These are phyloP conservation scores for Stentor coeruleus DNA, from an alignment of 73 alveolate species.

Conservation along the genomic window DNA sequence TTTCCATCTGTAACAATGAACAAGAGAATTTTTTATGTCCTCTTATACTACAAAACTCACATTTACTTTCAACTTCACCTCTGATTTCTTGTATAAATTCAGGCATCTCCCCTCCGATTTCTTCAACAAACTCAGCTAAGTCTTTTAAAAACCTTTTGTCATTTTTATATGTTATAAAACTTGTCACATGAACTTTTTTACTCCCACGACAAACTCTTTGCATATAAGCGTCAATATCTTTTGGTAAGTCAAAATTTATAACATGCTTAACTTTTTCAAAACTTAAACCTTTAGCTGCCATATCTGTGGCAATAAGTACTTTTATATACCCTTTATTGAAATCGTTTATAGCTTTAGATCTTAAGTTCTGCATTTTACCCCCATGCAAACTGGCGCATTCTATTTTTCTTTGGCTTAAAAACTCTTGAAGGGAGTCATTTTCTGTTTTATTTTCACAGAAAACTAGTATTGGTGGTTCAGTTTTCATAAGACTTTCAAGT, in stretches of 20 bases:
- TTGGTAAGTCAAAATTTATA: conserved; percentile 85
- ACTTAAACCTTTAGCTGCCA: conserved; percentile 84
- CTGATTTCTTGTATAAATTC: neutral
- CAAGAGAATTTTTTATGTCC: neutral
- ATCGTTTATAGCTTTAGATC: conserved; percentile 59
- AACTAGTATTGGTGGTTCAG: conserved; percentile 62
- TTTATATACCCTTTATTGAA: conserved; percentile 62
- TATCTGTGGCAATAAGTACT: conserved; percentile 87
- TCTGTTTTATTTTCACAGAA: conserved; percentile 57
- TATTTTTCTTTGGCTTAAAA: conserved; percentile 38
- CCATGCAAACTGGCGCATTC: conserved; percentile 52
- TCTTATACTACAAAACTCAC: neutral
- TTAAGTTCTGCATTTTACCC: conserved; percentile 57
- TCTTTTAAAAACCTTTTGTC: neutral
- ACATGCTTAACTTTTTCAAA: conserved; percentile 75
- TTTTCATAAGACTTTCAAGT: conserved; percentile 49
- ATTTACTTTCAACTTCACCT: neutral
- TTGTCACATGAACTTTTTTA: conserved; percentile 26
- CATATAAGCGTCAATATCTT: conserved; percentile 56
- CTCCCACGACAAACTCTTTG: conserved; percentile 60
- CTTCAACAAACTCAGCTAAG: neutral
- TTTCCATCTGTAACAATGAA: neutral
- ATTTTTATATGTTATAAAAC: neutral
- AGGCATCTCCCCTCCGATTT: neutral
- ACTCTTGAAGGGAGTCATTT: conserved; percentile 42